phyloP scores from a whole-genome alignment of 2,329 filamentous ascomycete species.

The Fusarium chlamydosporum region DNA sequence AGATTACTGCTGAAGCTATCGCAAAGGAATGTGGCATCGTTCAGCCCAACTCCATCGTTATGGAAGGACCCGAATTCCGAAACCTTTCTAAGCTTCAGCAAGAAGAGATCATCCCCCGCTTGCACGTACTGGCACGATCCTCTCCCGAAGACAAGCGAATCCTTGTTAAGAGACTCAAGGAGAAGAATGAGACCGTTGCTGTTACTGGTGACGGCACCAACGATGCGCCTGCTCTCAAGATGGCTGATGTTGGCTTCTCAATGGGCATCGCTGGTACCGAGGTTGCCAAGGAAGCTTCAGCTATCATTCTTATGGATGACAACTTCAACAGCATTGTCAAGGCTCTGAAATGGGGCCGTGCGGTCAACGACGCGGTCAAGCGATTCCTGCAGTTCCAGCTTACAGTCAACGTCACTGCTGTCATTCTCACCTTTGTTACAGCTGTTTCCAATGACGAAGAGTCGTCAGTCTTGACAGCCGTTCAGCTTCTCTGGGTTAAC shows the following conservation, averaged over 20 bases:
- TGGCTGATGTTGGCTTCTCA: constrained; percentile 85
- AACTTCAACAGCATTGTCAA: constrained; percentile 91
- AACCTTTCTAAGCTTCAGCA: constrained; percentile 77
- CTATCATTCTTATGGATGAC: constrained; percentile 89
- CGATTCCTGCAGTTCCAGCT: constrained; percentile 83
- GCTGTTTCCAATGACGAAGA: constrained; percentile 80
- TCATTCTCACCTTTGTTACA: constrained; percentile 88
- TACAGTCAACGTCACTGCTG: constrained; percentile 92
- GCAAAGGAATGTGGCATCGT: constrained; percentile 84
- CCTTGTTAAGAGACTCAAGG: constrained; percentile 78
- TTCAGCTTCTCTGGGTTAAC: constrained; percentile 96
- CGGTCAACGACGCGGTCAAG: constrained; percentile 83
- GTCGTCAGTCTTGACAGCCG: constrained; percentile 83
- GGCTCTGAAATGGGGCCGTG: constrained; percentile 83
- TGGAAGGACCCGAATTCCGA: constrained; percentile 84
- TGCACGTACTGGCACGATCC: constrained; percentile 80
- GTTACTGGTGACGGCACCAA: constrained; percentile 89
- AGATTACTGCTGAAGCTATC: constrained; percentile 82
- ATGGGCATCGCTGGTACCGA: constrained; percentile 89
- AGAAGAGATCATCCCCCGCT: constrained; percentile 74
- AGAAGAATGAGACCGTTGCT: constrained; percentile 81
- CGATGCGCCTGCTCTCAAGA: constrained; percentile 84
- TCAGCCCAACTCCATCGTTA: constrained; percentile 75
- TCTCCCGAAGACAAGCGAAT: constrained; percentile 84
- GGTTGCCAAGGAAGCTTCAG: constrained; percentile 86